Base-by-base conservation (phyloP, 1,139 yeast species). In the Geotrichum macrosporum region DNA sequence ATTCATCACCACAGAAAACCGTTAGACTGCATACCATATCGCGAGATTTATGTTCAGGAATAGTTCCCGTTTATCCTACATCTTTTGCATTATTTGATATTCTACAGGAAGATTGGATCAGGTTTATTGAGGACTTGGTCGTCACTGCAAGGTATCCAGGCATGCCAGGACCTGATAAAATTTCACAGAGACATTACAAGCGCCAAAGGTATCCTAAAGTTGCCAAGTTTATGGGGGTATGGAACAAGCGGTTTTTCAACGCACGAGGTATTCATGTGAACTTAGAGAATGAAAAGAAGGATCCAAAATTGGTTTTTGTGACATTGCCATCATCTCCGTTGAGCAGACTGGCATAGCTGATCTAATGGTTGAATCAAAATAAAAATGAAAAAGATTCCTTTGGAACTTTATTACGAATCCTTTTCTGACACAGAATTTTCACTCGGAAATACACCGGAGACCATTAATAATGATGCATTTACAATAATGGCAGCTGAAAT, bases 91-190 rank as follows among this genome's bases (percentile, higher is more conserved):
- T 16, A 4, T 24, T 13, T 6, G 41, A 26, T 24, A 20, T 37
- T 13, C 9, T 18, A 5, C 41, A 37, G 20, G 41, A 37, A 5
- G 32, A 22, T 20, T 37, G 41, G 41, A 15, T 22, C 10, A 22
- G 30, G 32, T 37, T 37, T 37, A n/a, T 37, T 16, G 41, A 37
- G 13, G 41, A 37, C 32, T 12, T 37, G 31, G 41, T 37, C 5
- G 30, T 30, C 26, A 24, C 32, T 8, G 41, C 41, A 24, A 5
- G 41, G 5, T 37, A 37, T 19, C 41, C 41, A 24, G 30, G 20
- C 9, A 15, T 9, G 5, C 36, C 36, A 33, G 36, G 27, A 6
- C 12, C 41, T 24, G 16, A 15, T 10, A 18, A 13, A 19, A 16
- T 13, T 5, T 32, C 12, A 10, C 12, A 24, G 15, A 12, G 26